These are phyloP conservation scores for Rhodotorula diobovata DNA, from an alignment of 768 basidiomycete genomes.

Conservation along the genomic window DNA sequence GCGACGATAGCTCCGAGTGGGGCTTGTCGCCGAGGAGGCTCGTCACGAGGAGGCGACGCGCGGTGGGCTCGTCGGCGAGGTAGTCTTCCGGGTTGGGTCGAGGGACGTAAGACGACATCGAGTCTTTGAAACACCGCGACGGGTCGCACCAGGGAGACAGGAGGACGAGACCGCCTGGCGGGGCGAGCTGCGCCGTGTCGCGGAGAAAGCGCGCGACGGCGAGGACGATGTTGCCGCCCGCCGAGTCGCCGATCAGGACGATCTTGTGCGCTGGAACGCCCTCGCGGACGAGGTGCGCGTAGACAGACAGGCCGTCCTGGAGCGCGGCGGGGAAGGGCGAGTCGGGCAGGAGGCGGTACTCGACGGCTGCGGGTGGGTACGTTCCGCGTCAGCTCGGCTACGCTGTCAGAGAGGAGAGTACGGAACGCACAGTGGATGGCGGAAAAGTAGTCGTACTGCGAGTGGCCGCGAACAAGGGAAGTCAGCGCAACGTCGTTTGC, in stretches of 20 bases:
- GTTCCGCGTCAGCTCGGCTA: neutral
- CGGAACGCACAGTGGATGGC: slow-evolving; percentile 16
- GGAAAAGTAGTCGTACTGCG: slow-evolving; percentile 26
- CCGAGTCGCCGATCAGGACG: slow-evolving; percentile 68
- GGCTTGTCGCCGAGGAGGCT: slow-evolving; percentile 33
- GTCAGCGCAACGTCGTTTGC: neutral
- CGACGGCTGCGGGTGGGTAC: slow-evolving; percentile 53
- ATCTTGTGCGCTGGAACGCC: slow-evolving; percentile 51
- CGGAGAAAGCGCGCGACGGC: slow-evolving; percentile 45
- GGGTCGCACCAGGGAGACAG: slow-evolving; percentile 25
- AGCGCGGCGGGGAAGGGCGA: slow-evolving; percentile 68
- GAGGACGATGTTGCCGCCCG: slow-evolving; percentile 65
- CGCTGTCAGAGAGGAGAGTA: neutral
- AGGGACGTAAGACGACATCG: slow-evolving; percentile 17
- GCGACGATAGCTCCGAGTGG: slow-evolving; percentile 19
- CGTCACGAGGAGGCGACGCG: slow-evolving; percentile 29
- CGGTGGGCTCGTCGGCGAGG: slow-evolving; percentile 33
- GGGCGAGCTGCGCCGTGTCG: slow-evolving; percentile 15
- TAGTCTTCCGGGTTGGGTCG: slow-evolving; percentile 37
- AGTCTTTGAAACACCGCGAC: slow-evolving; percentile 28
- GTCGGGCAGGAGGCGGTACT: slow-evolving; percentile 60
- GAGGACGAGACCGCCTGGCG: slow-evolving; percentile 21
- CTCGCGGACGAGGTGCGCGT: slow-evolving; percentile 59
- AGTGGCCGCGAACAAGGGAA: neutral
- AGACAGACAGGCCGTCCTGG: slow-evolving; percentile 69